Base-by-base conservation (phyloP, 768 basidiomycete genomes). In the Rhizopogon vesiculosus region DNA sequence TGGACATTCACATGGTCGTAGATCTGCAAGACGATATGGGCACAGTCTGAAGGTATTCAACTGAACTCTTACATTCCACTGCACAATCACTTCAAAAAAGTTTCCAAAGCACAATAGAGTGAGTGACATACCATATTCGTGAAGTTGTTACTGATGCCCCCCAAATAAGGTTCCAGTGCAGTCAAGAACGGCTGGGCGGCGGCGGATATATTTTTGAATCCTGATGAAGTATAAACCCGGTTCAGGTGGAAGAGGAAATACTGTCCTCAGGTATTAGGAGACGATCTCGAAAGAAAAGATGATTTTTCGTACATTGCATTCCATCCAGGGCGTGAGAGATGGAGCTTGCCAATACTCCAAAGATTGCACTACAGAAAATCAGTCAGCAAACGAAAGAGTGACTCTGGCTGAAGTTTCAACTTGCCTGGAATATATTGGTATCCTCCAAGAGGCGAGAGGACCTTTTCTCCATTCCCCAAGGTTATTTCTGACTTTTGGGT, bases 261-360 rank as follows among this genome's bases (percentile, higher is more conserved):
- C 55, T 56, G 7, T 7, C 28, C 6, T 38, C n/a, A 12, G n/a
- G 19, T 9, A 13, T 33, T 15, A 33, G 10, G 12, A 42, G 19
- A 19, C 7, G 15, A 51, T 18, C 15, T 15, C 6, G 18, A 10
- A 29, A n/a, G 28, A 42, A 52, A 41, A 1, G 5, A 40, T 18
- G 7, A 3, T 28, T 9, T n/a, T 8, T 40, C 50, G 55, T 64
- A 78, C 76, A 2, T 76, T 74, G 64, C 81, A 83, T 54, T 75
- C 72, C 5, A 78, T 81, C 86, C 85, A 91, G 60, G 83, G 83
- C 71, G 90, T 87, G 59, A 91, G 72, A 31, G 85, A 86, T 59
- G 87, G 81, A 64, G 38, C 44, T 50, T 56, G 39, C 42, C 28
- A 75, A 78, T 13, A 83, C 69, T 89, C 87, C 45, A 90, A 84